Evolutionary conservation across 179 eudicot genomes (phyloP), one percentile per base, ranked within the genome.

Genomic region (Gypsophila paniculata): DNA sequence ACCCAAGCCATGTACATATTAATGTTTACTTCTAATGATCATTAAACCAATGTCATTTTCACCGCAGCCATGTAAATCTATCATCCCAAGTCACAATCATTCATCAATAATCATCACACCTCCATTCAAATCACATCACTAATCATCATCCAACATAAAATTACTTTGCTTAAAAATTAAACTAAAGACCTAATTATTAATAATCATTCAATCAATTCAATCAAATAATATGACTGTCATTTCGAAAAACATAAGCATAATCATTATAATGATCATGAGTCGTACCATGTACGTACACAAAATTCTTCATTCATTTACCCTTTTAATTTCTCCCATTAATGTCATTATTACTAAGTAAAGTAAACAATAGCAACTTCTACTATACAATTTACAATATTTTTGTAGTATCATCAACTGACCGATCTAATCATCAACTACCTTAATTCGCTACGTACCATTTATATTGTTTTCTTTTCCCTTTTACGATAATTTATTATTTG

Each of bases 301-400:
- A 29, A 44, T 22, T 15, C 61, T 48, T 52, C 19, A 38, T 21
- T 6, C 36, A 29, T 55, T 17, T 19, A 17, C 25, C 38, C 4
- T 75, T 61, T 23, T 53, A 42, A 6, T 69, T 2, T 44, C 29
- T 52, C 54, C 44, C 29, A 60, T 72, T 72, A 59, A 25, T 26
- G 17, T 59, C 8, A 6, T 59, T 59, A 10, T 4, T 59, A 61
- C 63, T 59, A 66, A 67, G 60, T 48, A 68, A 60, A 60, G 36
- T 38, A 42, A 65, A 19, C 52, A 77, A 68, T 61, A 17, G 21
- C 6, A 61, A 44, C 48, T 48, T 69, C 77, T 65, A 70, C 78
- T 78, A 70, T 74, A 78, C 81, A 78, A 65, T 65, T 63, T 77
- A 70, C 71, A 74, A 57, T 63, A 74, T 58, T 22, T 57, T 36